Evolutionary conservation across 1,139 yeast genomes (phyloP).

Genomic region (Debaryomyces sp.): DNA sequence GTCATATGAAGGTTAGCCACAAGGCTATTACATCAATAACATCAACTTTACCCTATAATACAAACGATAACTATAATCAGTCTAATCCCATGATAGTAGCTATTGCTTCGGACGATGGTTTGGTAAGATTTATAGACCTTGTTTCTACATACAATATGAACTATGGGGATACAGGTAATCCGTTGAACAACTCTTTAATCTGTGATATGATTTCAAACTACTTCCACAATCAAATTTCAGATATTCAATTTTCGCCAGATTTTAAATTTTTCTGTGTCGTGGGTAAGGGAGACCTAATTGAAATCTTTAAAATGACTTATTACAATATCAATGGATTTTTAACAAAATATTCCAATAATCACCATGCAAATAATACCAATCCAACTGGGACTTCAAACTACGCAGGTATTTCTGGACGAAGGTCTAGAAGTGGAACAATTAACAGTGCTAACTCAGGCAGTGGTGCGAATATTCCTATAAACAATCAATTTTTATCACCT

Average conservation of each 20-base stretch:
- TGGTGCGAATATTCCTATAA: conserved; percentile 6
- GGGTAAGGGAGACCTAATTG: conserved; percentile 64
- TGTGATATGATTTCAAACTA: conserved; percentile 67
- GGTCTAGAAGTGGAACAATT: conserved; percentile 44
- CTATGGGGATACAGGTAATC: conserved; percentile 22
- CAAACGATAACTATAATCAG: conserved; percentile 24
- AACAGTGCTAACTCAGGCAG: conserved; percentile 29
- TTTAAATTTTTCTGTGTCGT: conserved; percentile 60
- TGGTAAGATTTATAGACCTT: conserved; percentile 59
- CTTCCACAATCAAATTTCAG: conserved; percentile 64
- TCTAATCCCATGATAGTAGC: conserved; percentile 53
- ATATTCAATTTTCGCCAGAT: conserved; percentile 65
- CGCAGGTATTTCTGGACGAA: conserved; percentile 21
- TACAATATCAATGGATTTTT: conserved; percentile 40
- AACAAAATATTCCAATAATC: conserved; percentile 19
- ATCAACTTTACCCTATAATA: conserved; percentile 24
- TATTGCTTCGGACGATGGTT: conserved; percentile 69
- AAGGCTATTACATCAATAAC: conserved; percentile 49
- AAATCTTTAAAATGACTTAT: conserved; percentile 50
- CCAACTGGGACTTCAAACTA: conserved; percentile 3
- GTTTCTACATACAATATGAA: conserved; percentile 23
- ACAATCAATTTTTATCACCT: conserved; percentile 24
- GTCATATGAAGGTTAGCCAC: conserved; percentile 64
- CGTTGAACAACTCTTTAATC: conserved; percentile 40
- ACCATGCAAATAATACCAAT: conserved; percentile 19